Percentiles rank a stretch among this genome's conserved stretches.
Conservation (phyloP, 2,329 filamentous ascomycete species). For the Teratosphaeriaceae sp. region DNA sequence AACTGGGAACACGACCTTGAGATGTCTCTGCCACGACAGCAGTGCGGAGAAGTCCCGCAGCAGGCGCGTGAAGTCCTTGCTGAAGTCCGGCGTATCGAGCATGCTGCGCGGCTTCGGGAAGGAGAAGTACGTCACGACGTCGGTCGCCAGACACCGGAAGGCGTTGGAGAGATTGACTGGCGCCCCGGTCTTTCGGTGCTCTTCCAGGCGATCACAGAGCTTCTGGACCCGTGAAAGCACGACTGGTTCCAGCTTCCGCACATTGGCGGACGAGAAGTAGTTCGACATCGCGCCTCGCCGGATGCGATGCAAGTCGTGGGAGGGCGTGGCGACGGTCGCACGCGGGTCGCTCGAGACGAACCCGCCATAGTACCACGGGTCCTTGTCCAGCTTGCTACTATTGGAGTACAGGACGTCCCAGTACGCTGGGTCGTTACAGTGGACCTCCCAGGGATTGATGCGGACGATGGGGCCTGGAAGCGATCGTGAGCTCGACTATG, state of each 20-base stretch:
- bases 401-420: constrained; percentile 8
- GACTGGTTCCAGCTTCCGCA: constrained; percentile 5
- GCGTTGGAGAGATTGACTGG: constrained; percentile 25
- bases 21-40: constrained; percentile 7
- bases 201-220: constrained; percentile 3
- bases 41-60: constrained; percentile 5
- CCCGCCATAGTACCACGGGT: constrained; percentile 6
- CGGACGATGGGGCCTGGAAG: constrained; percentile 39
- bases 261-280: constrained; percentile 8
- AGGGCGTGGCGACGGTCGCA: constrained; percentile 1
- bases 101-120: constrained; percentile 32
- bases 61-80: constrained; percentile 30
- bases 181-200: neutral
- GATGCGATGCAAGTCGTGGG: constrained; percentile 3
- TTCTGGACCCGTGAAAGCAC: constrained; percentile 2
- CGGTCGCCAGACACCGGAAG: constrained; percentile 29
- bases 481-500: neutral
- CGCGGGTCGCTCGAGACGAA: constrained; percentile 1
- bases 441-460: constrained; percentile 41
- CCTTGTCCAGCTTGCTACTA: constrained; percentile 6
- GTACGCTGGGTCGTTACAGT: constrained; percentile 27
- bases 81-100: constrained; percentile 33
- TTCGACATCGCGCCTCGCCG: constrained; percentile 5
- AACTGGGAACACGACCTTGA: constrained; percentile 22
- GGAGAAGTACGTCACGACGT: constrained; percentile 35